A percentile compares a stretch with the other conserved stretches of the same genome.
phyloP scores from a whole-genome alignment of 2,329 filamentous ascomycete genomes.

The Ascochyta lentis region DNA sequence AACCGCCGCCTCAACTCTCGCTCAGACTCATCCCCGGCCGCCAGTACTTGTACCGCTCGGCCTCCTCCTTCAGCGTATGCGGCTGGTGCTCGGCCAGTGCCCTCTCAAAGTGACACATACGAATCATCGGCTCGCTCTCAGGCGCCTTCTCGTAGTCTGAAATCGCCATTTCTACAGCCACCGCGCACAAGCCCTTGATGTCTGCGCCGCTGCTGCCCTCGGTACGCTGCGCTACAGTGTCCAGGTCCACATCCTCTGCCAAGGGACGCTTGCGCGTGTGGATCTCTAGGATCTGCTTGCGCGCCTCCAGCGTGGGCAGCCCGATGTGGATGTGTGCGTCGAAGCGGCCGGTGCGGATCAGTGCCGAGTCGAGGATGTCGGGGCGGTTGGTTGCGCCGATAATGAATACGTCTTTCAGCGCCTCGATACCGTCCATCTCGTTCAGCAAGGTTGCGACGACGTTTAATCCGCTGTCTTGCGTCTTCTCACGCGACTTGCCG shows the following conservation, averaged over 20 bases:
- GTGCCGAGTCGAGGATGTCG: slow-evolving; percentile 81
- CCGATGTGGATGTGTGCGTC: slow-evolving; percentile 86
- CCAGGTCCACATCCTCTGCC: slow-evolving; percentile 68
- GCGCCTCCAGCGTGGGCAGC: slow-evolving; percentile 74
- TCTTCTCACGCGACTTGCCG: slow-evolving; percentile 62
- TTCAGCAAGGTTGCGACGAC: slow-evolving; percentile 88
- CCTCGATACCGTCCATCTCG: slow-evolving; percentile 95
- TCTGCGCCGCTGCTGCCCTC: slow-evolving; percentile 89
- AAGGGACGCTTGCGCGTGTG: slow-evolving; percentile 69
- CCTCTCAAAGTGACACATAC: slow-evolving; percentile 59
- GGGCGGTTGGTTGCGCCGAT: slow-evolving; percentile 92
- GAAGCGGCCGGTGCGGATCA: slow-evolving; percentile 85
- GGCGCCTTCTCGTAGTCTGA: slow-evolving; percentile 36
- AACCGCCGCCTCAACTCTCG: not conserved
- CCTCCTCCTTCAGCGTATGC: slow-evolving; percentile 52
- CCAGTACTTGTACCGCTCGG: slow-evolving; percentile 53
- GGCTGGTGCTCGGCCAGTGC: slow-evolving; percentile 50
- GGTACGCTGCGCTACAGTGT: slow-evolving; percentile 66
- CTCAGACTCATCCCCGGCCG: slow-evolving; percentile 34
- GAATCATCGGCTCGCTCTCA: slow-evolving; percentile 37
- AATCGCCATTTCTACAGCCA: slow-evolving; percentile 48
- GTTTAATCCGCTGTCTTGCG: slow-evolving; percentile 68
- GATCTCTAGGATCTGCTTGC: slow-evolving; percentile 77
- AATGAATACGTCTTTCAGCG: slow-evolving; percentile 81
- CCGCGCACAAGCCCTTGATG: slow-evolving; percentile 65